Base-by-base conservation (phyloP, 495 filamentous ascomycete genomes). In the Xylaria cubensis region DNA sequence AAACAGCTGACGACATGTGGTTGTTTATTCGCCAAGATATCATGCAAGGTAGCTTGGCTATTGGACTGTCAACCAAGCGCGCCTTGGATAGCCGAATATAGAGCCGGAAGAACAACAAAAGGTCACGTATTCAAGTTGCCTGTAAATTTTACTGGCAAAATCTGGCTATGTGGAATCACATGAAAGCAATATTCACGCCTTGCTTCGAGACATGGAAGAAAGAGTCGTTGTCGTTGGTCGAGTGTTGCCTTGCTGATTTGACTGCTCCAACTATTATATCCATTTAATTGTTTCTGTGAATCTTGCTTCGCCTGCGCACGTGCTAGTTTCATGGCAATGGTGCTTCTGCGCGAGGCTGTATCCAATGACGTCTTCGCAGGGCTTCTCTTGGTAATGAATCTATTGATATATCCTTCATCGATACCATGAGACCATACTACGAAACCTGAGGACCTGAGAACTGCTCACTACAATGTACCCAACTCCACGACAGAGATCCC, bases 1-100 rank as follows among this genome's bases (percentile, higher is more conserved):
- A 48, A 62, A 65, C 69, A 71, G 12, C 50, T 32, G 48, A 55
- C 36, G 21, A 63, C 51, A 58, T 48, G 51, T 39, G 61, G 62
- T 62, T n/a, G 48, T 39, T 41, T 32, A 19, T 53, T 70, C n/a
- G 36, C 41, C 8, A 24, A 51, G 4, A 9, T 50, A 69, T 24
- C 55, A 36, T 64, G 29, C 26, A 15, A 5, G 36, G 17, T n/a
- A 29, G 42, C 69, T 48, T 55, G 36, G 61, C 46, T n/a, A 48
- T 21, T 21, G 29, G 19, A 24, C 12, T 29, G 39, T 39, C 24
- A 21, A 46, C 39, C n/a, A 34, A 26, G 41, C 39, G 58, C 34
- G 44, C 63, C 63, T 50, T 34, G 44, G 42, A 36, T 13, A 48
- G 63, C 63, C 63, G 44, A 65, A 34, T 51, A n/a, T 50, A 48